Conservation (phyloP, 2,329 filamentous ascomycete species). For the Fusarium sp. region DNA sequence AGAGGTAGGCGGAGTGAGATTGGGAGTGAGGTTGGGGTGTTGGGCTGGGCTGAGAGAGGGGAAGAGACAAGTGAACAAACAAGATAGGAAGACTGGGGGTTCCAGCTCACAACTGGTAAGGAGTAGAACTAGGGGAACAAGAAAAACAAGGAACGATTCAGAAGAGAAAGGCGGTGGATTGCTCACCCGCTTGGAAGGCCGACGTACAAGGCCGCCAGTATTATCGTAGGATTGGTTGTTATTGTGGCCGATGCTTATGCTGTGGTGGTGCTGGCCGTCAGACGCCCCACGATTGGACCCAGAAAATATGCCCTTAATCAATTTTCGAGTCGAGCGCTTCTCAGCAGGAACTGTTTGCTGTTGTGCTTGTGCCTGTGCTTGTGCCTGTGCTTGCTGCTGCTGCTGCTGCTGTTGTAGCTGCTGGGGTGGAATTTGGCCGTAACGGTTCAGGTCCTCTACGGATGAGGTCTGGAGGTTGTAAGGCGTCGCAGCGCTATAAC, state of each 20-base stretch:
- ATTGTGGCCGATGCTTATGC: slow-evolving; percentile 43
- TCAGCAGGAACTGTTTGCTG: slow-evolving; percentile 48
- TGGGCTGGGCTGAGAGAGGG: slow-evolving; percentile 30
- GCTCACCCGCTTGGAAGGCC: slow-evolving; percentile 68
- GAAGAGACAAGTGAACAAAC: slow-evolving; percentile 4
- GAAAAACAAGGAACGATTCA: slow-evolving; percentile 52
- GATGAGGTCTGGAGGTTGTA: slow-evolving; percentile 53
- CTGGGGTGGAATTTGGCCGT: slow-evolving; percentile 37
- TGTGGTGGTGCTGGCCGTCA: slow-evolving; percentile 43
- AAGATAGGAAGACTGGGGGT: slow-evolving; percentile 15
- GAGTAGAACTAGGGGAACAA: slow-evolving; percentile 35
- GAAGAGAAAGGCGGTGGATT: slow-evolving; percentile 54
- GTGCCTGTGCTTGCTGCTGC: slow-evolving; percentile 32
- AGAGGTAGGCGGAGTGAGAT: slow-evolving; percentile 24
- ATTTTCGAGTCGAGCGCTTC: slow-evolving; percentile 62
- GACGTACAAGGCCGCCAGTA: slow-evolving; percentile 59
- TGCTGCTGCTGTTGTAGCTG: slow-evolving; percentile 46
- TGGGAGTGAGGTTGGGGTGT: slow-evolving; percentile 19
- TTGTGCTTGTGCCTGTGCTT: slow-evolving; percentile 19
- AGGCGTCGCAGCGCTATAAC: slow-evolving; percentile 51
- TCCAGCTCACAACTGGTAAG: slow-evolving; percentile 24
- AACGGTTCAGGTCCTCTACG: slow-evolving; percentile 52
- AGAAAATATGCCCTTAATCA: slow-evolving; percentile 65
- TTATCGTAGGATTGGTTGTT: slow-evolving; percentile 57
- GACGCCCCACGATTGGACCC: slow-evolving; percentile 49